Conservation (phyloP, 176 grass and related monocot genomes). For the Musa itinerans region DNA sequence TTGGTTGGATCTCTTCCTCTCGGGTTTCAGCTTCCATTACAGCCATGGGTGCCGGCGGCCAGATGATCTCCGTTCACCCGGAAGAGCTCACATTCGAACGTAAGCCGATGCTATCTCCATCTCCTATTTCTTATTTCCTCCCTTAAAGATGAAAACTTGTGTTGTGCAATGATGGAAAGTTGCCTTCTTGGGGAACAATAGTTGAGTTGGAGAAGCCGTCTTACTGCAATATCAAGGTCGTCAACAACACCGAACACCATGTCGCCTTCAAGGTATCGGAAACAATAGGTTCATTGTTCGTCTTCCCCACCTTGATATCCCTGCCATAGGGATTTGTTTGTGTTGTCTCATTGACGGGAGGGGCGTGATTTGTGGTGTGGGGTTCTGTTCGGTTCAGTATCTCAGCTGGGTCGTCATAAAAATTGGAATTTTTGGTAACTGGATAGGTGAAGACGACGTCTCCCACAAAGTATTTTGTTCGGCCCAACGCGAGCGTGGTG, state of each 20-base stretch:
- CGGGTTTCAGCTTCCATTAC: constrained; percentile 2
- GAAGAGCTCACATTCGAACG: constrained; percentile 84
- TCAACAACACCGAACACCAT: constrained; percentile 93
- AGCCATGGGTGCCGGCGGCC: constrained; percentile 58
- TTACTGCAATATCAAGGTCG: constrained; percentile 92
- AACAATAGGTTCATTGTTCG: background rate
- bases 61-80: constrained; percentile 76
- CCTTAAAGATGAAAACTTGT: constrained; percentile 10
- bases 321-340: background rate
- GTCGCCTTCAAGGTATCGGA: constrained; percentile 83
- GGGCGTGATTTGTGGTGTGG: background rate
- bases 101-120: constrained; percentile 29
- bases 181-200: constrained; percentile 26
- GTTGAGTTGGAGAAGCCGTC: constrained; percentile 90
- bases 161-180: constrained; percentile 1
- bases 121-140: constrained; percentile 4
- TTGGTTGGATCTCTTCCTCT: constrained; percentile 10
- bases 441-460: constrained; percentile 89
- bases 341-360: background rate
- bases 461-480: constrained; percentile 92
- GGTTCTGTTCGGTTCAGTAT: background rate
- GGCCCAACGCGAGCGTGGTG: constrained; percentile 74
- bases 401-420: constrained; percentile 13
- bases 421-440: constrained; percentile 10
- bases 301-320: constrained; percentile 11